Conservation (phyloP, 441 rosid species). For the Theobroma grandiflorum region DNA sequence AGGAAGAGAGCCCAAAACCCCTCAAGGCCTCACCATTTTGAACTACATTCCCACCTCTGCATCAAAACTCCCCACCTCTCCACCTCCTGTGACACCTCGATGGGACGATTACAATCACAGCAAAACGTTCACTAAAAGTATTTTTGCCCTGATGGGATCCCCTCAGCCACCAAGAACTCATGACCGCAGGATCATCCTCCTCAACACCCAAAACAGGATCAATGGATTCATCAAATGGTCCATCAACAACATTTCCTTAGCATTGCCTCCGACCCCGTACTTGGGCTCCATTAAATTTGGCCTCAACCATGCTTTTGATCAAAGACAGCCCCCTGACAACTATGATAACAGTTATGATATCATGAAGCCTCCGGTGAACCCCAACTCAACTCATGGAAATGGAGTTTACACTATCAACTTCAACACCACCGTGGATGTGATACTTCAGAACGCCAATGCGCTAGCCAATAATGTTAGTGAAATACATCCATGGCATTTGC, state of each 20-base stretch:
- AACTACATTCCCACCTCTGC: slow-evolving; percentile 55
- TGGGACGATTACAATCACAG: slow-evolving; percentile 69
- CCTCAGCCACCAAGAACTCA: slow-evolving; percentile 49
- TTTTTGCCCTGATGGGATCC: slow-evolving; percentile 44
- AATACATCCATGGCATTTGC: slow-evolving; percentile 88
- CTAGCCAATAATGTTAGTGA: slow-evolving; percentile 51
- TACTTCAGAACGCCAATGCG: slow-evolving; percentile 74
- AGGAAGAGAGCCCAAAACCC: slow-evolving; percentile 64
- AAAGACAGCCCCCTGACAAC: slow-evolving; percentile 48
- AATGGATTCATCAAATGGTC: slow-evolving; percentile 72
- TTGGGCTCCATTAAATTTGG: slow-evolving; percentile 65
- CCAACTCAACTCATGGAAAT: slow-evolving; percentile 53
- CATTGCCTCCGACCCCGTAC: slow-evolving; percentile 72
- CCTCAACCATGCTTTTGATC: slow-evolving; percentile 45
- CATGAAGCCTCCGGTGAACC: slow-evolving; percentile 51
- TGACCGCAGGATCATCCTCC: slow-evolving; percentile 54
- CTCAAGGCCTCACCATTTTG: slow-evolving; percentile 61
- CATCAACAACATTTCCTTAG: slow-evolving; percentile 69
- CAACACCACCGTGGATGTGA: slow-evolving; percentile 64
- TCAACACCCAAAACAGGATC: slow-evolving; percentile 69
- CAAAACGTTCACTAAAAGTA: slow-evolving; percentile 46
- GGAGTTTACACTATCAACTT: slow-evolving; percentile 55
- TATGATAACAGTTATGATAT: slow-evolving; percentile 53
- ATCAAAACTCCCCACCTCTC: slow-evolving; percentile 40
- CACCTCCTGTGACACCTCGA: slow-evolving; percentile 63